Evolutionary conservation across 805 yeast species (phyloP), one percentile per base, ranked within the genome.

Genomic region (Maudiozyma bulderi): DNA sequence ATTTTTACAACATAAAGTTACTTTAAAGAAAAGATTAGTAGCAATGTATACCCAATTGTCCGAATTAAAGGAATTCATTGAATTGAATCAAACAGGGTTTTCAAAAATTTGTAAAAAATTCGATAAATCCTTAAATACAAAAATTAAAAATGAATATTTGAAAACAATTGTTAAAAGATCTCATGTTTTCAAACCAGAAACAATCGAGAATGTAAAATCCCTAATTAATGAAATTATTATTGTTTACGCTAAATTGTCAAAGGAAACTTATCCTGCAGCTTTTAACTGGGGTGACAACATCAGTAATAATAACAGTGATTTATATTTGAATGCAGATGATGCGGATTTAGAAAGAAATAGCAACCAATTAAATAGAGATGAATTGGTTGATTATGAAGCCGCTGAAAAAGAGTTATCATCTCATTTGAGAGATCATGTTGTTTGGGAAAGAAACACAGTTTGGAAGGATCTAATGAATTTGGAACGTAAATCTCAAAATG

Each of bases 401-500:
- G 85, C 90, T 0, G 70, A 69, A 47, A 58, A 62, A 40, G 79
- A 74, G 65, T 66, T 81, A 41, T 68, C 74, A 47, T 60, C 77
- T 51, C 76, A 79, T 69, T 68, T 91, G 54, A 75, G 97, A 54
- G 99, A 91, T 59, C 95, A 91, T 65, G 86, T 91, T 35, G 96
- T 90, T 15, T 91, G 96, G 95, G 98, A 91, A 68, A 77, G 99
- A 65, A 89, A 89, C 64, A 91, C 97, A 0, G 97, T 91, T 31
- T 91, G 99, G 99, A 82, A 93, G 62, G 97, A 91, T 66, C 82
- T 91, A 84, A 84, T 91, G 62, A 91, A 93, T 26, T 68, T 90
- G 57, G 96, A 90, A 64, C 77, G 96, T 56, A 86, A 86, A 58
- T 73, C 90, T 0, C 91, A 89, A 58, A 88, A 87, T 20, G 89